Percentiles rank a stretch among this genome's conserved stretches.
Evolutionary conservation across 2,329 filamentous ascomycete genomes (phyloP).

Genomic region (Moelleriella libera): DNA sequence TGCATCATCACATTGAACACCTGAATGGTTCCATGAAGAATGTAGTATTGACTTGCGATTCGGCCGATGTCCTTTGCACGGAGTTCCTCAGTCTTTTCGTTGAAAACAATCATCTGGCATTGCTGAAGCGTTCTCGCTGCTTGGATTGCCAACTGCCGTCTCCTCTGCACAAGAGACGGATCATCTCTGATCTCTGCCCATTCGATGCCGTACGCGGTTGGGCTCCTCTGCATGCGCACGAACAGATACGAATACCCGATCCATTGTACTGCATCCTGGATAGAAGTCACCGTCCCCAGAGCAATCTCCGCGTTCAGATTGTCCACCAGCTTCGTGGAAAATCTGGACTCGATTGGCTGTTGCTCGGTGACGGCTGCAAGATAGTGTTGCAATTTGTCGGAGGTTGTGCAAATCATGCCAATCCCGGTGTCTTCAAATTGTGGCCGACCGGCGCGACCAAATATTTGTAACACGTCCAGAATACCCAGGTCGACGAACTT

Average conservation of each 20-base stretch:
- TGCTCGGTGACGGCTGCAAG: conserved; percentile 87
- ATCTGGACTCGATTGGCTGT: conserved; percentile 92
- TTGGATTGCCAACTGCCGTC: conserved; percentile 74
- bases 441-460: conserved; percentile 91
- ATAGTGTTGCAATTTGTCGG: conserved; percentile 88
- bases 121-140: conserved; percentile 77
- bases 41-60: conserved; percentile 95
- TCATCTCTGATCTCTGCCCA: conserved; percentile 86
- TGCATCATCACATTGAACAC: conserved; percentile 96
- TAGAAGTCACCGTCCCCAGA: conserved; percentile 86
- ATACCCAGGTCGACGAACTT: conserved; percentile 96
- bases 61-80: conserved; percentile 89
- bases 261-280: conserved; percentile 90
- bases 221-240: conserved; percentile 88
- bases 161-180: conserved; percentile 70
- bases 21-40: conserved; percentile 83
- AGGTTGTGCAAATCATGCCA: conserved; percentile 93
- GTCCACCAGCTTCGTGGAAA: conserved; percentile 86
- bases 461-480: conserved; percentile 92
- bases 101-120: conserved; percentile 98
- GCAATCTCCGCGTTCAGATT: conserved; percentile 94
- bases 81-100: conserved; percentile 84
- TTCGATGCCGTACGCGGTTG: conserved; percentile 85
- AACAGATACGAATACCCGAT: conserved; percentile 96
- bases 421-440: conserved; percentile 97